phyloP scores from a whole-genome alignment of 2,329 filamentous ascomycete genomes.

The Aureobasidium sp. region DNA sequence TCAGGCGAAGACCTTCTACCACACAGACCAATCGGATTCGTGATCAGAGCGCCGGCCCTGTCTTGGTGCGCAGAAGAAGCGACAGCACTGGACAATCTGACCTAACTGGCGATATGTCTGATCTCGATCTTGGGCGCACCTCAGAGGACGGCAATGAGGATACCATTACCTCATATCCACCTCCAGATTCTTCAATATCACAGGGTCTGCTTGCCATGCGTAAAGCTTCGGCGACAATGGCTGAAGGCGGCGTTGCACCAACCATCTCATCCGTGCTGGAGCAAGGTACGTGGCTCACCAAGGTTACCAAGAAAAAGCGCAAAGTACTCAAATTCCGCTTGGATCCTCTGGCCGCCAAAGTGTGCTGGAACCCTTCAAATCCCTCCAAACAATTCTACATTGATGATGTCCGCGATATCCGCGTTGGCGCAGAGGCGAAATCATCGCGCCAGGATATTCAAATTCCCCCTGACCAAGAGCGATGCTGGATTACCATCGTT shows the following conservation, averaged over 20 bases:
- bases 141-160: constrained; percentile 39
- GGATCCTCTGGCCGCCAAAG: constrained; percentile 75
- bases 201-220: constrained; percentile 35
- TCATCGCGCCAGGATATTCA: constrained; percentile 84
- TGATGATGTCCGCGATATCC: constrained; percentile 89
- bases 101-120: constrained; percentile 39
- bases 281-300: constrained; percentile 69
- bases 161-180: constrained; percentile 17
- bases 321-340: constrained; percentile 69
- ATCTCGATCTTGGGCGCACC: constrained; percentile 51
- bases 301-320: constrained; percentile 77
- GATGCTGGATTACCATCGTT: constrained; percentile 81
- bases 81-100: constrained; percentile 70
- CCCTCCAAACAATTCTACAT: constrained; percentile 84
- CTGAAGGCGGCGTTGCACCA: constrained; percentile 51
- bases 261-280: constrained; percentile 71
- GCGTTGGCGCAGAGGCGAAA: constrained; percentile 72
- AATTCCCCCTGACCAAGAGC: constrained; percentile 58
- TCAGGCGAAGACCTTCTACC: constrained; percentile 68
- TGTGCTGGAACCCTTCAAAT: constrained; percentile 76
- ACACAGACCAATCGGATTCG: constrained; percentile 64
- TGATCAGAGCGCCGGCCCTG: constrained; percentile 82
- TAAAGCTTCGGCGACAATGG: constrained; percentile 23
- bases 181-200: constrained; percentile 29
- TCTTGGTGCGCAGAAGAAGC: constrained; percentile 78